phyloP scores from a whole-genome alignment of 495 filamentous ascomycete species.

The Letharia lupina region DNA sequence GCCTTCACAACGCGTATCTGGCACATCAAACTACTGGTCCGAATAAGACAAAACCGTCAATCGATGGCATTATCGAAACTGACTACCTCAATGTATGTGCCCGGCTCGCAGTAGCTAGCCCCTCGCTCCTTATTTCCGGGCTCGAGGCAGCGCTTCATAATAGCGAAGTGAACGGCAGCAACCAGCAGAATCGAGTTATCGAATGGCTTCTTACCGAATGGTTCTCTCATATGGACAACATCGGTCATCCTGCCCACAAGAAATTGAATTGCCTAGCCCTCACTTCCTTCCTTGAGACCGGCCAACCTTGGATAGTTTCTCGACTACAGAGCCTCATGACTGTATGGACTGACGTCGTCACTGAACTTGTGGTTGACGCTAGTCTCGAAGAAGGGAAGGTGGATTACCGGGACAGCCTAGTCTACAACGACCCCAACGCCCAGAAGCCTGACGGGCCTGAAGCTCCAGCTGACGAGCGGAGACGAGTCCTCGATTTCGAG shows the following conservation, averaged over 20 bases:
- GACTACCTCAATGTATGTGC: slow-evolving; percentile 82
- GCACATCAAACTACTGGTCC: slow-evolving; percentile 72
- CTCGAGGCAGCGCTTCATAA: slow-evolving; percentile 34
- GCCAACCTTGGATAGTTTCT: slow-evolving; percentile 48
- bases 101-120: slow-evolving; percentile 63
- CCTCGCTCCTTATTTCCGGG: slow-evolving; percentile 54
- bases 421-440: slow-evolving; percentile 39
- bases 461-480: slow-evolving; percentile 53
- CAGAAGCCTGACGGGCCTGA: slow-evolving; percentile 40
- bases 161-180: slow-evolving; percentile 11
- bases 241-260: slow-evolving; percentile 60
- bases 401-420: slow-evolving; percentile 39
- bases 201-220: slow-evolving; percentile 76
- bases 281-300: slow-evolving; percentile 55
- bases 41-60: slow-evolving; percentile 48
- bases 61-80: slow-evolving; percentile 62
- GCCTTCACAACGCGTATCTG: slow-evolving; percentile 61
- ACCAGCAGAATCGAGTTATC: slow-evolving; percentile 43
- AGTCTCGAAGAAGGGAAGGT: slow-evolving; percentile 38
- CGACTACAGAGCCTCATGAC: slow-evolving; percentile 59
- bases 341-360: slow-evolving; percentile 61
- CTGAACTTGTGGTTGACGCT: slow-evolving; percentile 53
- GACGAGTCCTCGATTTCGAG: slow-evolving; percentile 44
- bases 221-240: slow-evolving; percentile 80
- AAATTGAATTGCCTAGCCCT: slow-evolving; percentile 79